phyloP scores from a whole-genome alignment of 164 flowering plant genomes.

The Liquidambar formosana region DNA sequence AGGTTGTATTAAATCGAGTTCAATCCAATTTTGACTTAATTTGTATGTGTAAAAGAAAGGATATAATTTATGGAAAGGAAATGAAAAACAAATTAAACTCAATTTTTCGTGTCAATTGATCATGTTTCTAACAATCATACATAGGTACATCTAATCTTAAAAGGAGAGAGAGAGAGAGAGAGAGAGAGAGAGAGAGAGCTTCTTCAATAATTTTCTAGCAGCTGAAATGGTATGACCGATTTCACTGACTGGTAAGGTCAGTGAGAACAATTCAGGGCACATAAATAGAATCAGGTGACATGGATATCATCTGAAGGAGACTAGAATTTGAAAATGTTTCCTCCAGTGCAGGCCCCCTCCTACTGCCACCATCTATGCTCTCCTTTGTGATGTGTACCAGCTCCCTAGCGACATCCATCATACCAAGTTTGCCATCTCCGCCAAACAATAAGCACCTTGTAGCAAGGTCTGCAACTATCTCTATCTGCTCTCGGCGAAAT shows the following conservation, averaged over 20 bases:
- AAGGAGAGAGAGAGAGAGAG: too few species aligned
- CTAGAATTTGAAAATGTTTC: conserved; percentile 88
- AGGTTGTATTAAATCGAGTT: too few species aligned
- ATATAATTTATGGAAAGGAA: too few species aligned
- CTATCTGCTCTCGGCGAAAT: conserved; percentile 50
- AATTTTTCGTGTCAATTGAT: too few species aligned
- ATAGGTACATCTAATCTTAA: too few species aligned
- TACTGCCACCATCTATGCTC: conserved; percentile 39
- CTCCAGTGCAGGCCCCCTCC: conserved; percentile 50
- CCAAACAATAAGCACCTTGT: conserved; percentile 66
- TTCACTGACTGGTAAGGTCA: not conserved
- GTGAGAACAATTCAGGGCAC: conserved; percentile 26
- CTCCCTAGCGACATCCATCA: conserved; percentile 66
- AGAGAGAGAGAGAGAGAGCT: too few species aligned
- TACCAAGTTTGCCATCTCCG: conserved; percentile 53
- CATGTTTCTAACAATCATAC: too few species aligned
- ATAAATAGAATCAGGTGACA: conserved; percentile 76
- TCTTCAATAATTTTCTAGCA: too few species aligned
- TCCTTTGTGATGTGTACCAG: conserved; percentile 42
- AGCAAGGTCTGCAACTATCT: conserved; percentile 60
- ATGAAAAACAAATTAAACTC: too few species aligned
- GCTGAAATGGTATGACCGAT: too few species aligned
- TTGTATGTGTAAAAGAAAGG: too few species aligned
- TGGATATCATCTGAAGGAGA: conserved; percentile 86
- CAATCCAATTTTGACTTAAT: too few species aligned